Conservation (phyloP, 2,329 filamentous ascomycete genomes). For the Fusarium miscanthi region DNA sequence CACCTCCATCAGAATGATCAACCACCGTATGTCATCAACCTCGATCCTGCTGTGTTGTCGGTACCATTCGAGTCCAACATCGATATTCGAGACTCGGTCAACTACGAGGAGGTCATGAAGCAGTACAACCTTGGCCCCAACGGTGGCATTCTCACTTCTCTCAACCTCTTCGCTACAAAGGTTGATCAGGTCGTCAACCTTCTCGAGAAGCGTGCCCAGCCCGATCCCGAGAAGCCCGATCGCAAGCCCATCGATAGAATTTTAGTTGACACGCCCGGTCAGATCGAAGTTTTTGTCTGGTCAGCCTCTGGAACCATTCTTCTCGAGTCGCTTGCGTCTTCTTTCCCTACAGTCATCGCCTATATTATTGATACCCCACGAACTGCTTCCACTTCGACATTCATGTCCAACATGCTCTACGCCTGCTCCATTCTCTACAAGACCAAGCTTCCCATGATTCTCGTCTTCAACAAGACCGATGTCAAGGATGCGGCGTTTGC, state of each 20-base stretch:
- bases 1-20: constrained; percentile 84
- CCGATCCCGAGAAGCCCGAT: constrained; percentile 68
- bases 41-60: constrained; percentile 92
- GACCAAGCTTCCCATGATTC: constrained; percentile 96
- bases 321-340: constrained; percentile 89
- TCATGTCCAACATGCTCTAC: constrained; percentile 99
- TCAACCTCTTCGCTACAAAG: constrained; percentile 98
- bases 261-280: constrained; percentile 92
- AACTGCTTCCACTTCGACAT: constrained; percentile 91
- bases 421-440: constrained; percentile 99
- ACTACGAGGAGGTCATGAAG: constrained; percentile 99
- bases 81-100: constrained; percentile 97
- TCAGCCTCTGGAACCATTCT: constrained; percentile 94
- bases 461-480: constrained; percentile 99
- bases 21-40: constrained; percentile 94
- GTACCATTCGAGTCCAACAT: constrained; percentile 98
- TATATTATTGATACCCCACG: constrained; percentile 98
- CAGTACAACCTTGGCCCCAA: constrained; percentile 98
- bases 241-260: constrained; percentile 81
- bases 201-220: constrained; percentile 85
- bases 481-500: constrained; percentile 91
- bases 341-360: constrained; percentile 95
- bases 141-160: constrained; percentile 92
- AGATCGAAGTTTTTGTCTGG: constrained; percentile 99
- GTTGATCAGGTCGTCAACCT: constrained; percentile 93